A percentile compares a stretch with the other conserved stretches of the same genome.
These are phyloP conservation scores for Pueraria montana DNA, from an alignment of 306 rosid species.

Conservation along the genomic window DNA sequence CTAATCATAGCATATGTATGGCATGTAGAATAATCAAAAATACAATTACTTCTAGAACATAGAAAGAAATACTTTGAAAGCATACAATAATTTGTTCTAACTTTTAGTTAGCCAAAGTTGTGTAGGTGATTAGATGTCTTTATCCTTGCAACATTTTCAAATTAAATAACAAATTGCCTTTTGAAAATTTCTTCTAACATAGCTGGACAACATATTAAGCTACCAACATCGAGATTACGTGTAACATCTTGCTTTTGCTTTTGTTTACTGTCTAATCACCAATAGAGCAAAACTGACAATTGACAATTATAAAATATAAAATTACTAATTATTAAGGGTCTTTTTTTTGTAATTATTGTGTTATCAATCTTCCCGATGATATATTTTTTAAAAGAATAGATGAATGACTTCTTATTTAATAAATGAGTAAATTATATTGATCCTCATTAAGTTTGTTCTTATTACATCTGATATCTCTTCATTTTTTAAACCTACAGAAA, in stretches of 20 bases:
- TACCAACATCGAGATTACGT: conserved; percentile 30
- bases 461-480: no score
- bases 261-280: conserved; percentile 20
- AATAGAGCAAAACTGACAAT: conserved; percentile 8
- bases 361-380: conserved; percentile 1
- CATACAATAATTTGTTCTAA: neutral
- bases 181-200: conserved; percentile 23
- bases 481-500: no score
- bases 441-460: no score
- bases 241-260: neutral
- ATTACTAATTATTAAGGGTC: neutral
- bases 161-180: conserved; percentile 14
- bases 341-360: neutral
- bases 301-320: neutral
- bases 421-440: no score
- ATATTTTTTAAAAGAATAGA: neutral
- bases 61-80: neutral
- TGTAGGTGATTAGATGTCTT: conserved; percentile 19
- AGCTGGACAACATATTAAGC: conserved; percentile 42
- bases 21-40: neutral
- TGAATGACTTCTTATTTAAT: neutral
- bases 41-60: conserved; percentile 3
- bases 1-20: neutral
- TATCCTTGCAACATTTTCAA: conserved; percentile 29
- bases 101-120: conserved; percentile 16